phyloP scores from a whole-genome alignment of 2,329 filamentous ascomycete species.

The Pestalotiopsis sp. region DNA sequence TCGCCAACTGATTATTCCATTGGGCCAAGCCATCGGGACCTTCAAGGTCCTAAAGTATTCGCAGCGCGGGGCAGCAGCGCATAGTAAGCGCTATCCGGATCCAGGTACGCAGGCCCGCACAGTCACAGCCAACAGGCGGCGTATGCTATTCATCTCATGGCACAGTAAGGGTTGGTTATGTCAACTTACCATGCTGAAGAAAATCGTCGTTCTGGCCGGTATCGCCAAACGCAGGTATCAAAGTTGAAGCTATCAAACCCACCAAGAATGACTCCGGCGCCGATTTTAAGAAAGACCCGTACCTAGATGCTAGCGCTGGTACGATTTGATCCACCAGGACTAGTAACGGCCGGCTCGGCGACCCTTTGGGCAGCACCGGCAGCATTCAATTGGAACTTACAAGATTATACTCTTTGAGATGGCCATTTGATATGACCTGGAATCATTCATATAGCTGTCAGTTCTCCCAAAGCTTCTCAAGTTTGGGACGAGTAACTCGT shows the following conservation, averaged over 20 bases:
- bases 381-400: no score
- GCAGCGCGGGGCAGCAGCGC: constrained; percentile 2
- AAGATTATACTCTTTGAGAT: no score
- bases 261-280: neutral
- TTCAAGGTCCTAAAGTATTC: constrained; percentile 3
- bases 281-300: constrained; percentile 4
- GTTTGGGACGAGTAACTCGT: neutral
- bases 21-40: neutral
- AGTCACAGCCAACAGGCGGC: neutral
- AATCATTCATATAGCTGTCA: neutral
- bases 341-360: neutral
- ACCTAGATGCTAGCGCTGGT: neutral
- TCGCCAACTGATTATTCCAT: neutral
- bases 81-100: neutral
- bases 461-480: neutral
- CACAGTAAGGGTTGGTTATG: constrained; percentile 1
- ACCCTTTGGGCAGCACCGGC: neutral
- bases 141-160: neutral
- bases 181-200: constrained; percentile 7
- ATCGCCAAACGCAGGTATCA: neutral
- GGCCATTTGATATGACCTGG: neutral
- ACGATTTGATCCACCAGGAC: neutral
- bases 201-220: neutral
- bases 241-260: constrained; percentile 5
- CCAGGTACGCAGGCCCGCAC: neutral